Conservation (phyloP, 345 rosid genomes). For the Syzygium grande region DNA sequence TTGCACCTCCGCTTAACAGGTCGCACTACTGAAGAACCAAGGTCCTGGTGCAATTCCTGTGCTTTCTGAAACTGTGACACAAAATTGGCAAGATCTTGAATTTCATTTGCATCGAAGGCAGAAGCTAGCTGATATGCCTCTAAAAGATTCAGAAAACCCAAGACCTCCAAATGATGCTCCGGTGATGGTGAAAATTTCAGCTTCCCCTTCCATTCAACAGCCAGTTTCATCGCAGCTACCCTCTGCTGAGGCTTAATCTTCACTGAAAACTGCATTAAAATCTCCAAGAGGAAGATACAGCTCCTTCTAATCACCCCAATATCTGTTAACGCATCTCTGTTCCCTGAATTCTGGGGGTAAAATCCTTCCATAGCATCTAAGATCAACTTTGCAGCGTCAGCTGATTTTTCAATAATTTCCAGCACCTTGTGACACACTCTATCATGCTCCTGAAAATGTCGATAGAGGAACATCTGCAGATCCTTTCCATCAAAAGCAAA, state of each 20-base stretch:
- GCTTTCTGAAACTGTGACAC: constrained; percentile 8
- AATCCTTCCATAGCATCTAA: constrained; percentile 33
- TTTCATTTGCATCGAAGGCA: constrained; percentile 14
- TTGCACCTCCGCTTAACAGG: constrained; percentile 5
- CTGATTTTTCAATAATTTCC: constrained; percentile 9
- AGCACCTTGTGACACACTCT: constrained; percentile 14
- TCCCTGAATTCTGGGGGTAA: constrained; percentile 12
- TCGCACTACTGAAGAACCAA: constrained; percentile 12
- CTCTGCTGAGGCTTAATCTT: constrained; percentile 11
- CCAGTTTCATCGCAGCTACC: constrained; percentile 24
- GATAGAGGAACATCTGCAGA: constrained; percentile 28
- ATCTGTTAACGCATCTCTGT: constrained; percentile 4
- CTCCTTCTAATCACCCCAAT: constrained; percentile 16
- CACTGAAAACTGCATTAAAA: constrained; percentile 18
- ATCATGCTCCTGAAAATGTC: constrained; percentile 13
- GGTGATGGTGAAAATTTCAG: constrained; percentile 1
- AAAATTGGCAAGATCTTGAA: constrained; percentile 11
- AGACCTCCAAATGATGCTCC: constrained; percentile 21
- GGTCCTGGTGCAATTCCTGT: constrained; percentile 11
- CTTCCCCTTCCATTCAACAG: constrained; percentile 26
- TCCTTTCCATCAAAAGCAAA: constrained; percentile 15
- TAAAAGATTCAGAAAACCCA: constrained; percentile 25
- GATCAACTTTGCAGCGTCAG: constrained; percentile 44
- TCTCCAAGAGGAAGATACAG: constrained; percentile 33
- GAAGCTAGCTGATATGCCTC: constrained; percentile 25